Conservation (phyloP, 208 protist genomes). For the Leishmania aethiopica region DNA sequence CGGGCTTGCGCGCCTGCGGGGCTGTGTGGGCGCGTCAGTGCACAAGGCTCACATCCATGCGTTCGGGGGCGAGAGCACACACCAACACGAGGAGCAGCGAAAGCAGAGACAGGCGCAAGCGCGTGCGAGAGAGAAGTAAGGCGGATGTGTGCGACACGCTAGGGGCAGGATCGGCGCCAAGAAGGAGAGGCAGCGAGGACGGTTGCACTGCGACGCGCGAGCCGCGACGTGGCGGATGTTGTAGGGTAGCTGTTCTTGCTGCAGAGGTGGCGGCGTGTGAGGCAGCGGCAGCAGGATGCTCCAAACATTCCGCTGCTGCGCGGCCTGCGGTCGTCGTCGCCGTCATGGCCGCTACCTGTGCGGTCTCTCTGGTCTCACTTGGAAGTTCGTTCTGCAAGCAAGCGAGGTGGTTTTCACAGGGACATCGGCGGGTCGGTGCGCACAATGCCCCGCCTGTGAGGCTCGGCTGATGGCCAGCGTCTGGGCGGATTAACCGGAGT, state of each 20-base stretch:
- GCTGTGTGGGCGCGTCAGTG: not conserved
- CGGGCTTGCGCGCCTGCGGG: not conserved
- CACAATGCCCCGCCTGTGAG: not conserved
- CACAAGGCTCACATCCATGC: not conserved
- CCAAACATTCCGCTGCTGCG: not conserved
- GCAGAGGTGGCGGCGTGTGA: not conserved
- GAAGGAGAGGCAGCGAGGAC: not conserved
- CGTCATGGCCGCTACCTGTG: not conserved
- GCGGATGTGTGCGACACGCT: not conserved
- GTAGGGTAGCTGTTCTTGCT: too few relatives aligned
- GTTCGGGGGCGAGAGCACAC: not conserved
- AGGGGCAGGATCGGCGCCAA: not conserved
- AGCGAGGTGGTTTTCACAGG: constrained; percentile 13
- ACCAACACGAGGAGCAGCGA: not conserved
- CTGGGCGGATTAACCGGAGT: not conserved
- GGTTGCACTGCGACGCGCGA: not conserved
- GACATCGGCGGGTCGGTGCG: not conserved
- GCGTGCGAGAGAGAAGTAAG: not conserved
- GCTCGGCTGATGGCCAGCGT: not conserved
- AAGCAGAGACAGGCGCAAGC: not conserved
- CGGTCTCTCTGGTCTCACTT: not conserved
- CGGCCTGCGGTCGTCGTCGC: not conserved
- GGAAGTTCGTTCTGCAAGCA: constrained; percentile 20
- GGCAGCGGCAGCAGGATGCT: not conserved
- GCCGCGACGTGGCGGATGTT: too few relatives aligned